Base-by-base conservation (phyloP, 805 yeast species). In the Candida michaelii region DNA sequence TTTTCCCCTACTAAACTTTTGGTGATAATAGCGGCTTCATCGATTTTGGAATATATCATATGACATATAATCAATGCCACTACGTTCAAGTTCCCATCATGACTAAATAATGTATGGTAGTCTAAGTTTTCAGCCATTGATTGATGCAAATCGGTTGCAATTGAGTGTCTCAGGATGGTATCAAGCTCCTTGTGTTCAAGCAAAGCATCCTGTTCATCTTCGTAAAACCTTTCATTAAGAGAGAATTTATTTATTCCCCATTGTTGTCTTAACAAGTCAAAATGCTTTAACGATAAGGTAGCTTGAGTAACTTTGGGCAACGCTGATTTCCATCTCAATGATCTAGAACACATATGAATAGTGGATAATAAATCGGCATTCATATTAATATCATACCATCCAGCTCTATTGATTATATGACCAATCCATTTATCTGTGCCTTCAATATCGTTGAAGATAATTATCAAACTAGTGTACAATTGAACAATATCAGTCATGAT, bases 1-100 rank as follows among this genome's bases (percentile, higher is more conserved):
- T 58, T 58, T 36, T 65, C 71, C 10, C 71, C 69, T 9, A 65
- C 70, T 33, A 65, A 50, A 6, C 58, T 52, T 38, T 64, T 65
- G 19, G 59, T 55, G 12, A 55, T 44, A 6, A 64, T 42, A 36
- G 59, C 57, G 4, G 58, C 52, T 40, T 60, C 62, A 46, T 65
- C 71, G 3, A 64, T 36, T 16, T 59, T 49, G 31, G 53, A 50
- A 38, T 63, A 65, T 3, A 62, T 57, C 46, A 63, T 42, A 44
- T 65, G 71, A 5, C 55, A 53, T 27, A 62, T 47, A 27, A 64
- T 43, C 23, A 64, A 49, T 2, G 60, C 49, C 4, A 64, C 62
- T 4, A 59, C 54, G 27, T 53, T 53, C 12, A 54, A 51, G 24
- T 56, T 62, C 5, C 69, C 69, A 43, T 63, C 69, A 33, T 52